phyloP scores from a whole-genome alignment of 164 flowering plant species.

The Cinnamomum chago region DNA sequence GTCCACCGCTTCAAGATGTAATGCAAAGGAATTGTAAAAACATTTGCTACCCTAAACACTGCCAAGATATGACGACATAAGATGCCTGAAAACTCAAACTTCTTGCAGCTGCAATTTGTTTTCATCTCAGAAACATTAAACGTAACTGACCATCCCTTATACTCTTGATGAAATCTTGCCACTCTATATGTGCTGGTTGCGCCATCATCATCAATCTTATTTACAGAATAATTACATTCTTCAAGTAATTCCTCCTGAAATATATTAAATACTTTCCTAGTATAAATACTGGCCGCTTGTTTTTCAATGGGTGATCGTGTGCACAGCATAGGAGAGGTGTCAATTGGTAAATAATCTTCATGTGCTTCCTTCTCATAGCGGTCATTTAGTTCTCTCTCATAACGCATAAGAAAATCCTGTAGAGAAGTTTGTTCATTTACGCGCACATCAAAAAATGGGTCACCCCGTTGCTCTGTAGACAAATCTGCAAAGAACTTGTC shows the following conservation, averaged over 20 bases:
- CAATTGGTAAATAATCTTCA: background rate
- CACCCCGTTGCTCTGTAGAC: slow-evolving; percentile 4
- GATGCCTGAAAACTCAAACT: slow-evolving; percentile 15
- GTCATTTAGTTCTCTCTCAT: slow-evolving; percentile 1
- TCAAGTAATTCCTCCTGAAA: slow-evolving; percentile 16
- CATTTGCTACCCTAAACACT: slow-evolving; percentile 5
- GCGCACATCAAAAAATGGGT: slow-evolving; percentile 3
- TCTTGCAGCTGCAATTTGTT: slow-evolving; percentile 12
- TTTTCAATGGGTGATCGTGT: slow-evolving; percentile 9
- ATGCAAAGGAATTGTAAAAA: slow-evolving; percentile 6
- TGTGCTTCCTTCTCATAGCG: slow-evolving; percentile 3
- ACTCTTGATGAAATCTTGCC: slow-evolving; percentile 3
- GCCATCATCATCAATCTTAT: slow-evolving; percentile 11
- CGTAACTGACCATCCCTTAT: slow-evolving; percentile 1
- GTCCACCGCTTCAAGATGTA: slow-evolving; percentile 17
- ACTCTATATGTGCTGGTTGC: slow-evolving; percentile 10
- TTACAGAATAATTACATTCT: background rate
- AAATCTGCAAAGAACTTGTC: slow-evolving; percentile 9
- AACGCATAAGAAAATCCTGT: slow-evolving; percentile 2
- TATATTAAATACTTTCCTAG: background rate
- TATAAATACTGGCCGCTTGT: slow-evolving; percentile 9
- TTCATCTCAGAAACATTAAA: slow-evolving; percentile 5
- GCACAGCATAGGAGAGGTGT: background rate
- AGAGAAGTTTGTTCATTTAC: slow-evolving; percentile 6
- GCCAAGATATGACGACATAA: slow-evolving; percentile 13